Conservation (phyloP, 2,329 filamentous ascomycete genomes). For the Calonectria montana region DNA sequence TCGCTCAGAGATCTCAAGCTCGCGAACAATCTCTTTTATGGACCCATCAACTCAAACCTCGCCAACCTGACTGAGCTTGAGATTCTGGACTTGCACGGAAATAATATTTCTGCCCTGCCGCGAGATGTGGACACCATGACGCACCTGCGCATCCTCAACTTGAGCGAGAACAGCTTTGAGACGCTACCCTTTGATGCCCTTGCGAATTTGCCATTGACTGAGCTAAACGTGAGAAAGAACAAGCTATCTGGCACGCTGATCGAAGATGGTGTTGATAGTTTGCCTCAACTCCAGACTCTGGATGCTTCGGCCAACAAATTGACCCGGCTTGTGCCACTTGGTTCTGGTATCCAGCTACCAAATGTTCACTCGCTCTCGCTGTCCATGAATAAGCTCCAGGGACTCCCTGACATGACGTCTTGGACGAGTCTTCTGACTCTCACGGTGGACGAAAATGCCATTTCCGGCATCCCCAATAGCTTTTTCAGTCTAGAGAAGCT, state of each 20-base stretch:
- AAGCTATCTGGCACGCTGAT: conserved; percentile 80
- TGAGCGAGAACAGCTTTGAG: conserved; percentile 82
- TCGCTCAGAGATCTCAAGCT: conserved; percentile 84
- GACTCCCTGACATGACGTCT: conserved; percentile 77
- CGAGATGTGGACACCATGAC: conserved; percentile 73
- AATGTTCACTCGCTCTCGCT: conserved; percentile 79
- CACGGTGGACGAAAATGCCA: conserved; percentile 83
- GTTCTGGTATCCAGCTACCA: conserved; percentile 70
- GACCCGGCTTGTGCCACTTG: conserved; percentile 59
- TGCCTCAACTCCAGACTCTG: conserved; percentile 77
- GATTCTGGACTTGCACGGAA: conserved; percentile 83
- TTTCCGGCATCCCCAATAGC: conserved; percentile 80
- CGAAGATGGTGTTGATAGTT: conserved; percentile 65
- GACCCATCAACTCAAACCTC: conserved; percentile 73
- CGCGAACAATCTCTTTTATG: conserved; percentile 79
- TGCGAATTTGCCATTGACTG: conserved; percentile 74
- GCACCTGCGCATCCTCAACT: conserved; percentile 79
- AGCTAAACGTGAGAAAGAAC: conserved; percentile 83
- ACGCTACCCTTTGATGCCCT: conserved; percentile 78
- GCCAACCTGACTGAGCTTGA: conserved; percentile 77
- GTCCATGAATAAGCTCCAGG: conserved; percentile 82
- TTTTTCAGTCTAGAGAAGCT: conserved; percentile 76
- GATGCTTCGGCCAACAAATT: conserved; percentile 85
- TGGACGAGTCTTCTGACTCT: conserved; percentile 82
- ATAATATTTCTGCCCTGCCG: conserved; percentile 80